Conservation (phyloP, 768 basidiomycete genomes). For the Leccinum incarnatum region DNA sequence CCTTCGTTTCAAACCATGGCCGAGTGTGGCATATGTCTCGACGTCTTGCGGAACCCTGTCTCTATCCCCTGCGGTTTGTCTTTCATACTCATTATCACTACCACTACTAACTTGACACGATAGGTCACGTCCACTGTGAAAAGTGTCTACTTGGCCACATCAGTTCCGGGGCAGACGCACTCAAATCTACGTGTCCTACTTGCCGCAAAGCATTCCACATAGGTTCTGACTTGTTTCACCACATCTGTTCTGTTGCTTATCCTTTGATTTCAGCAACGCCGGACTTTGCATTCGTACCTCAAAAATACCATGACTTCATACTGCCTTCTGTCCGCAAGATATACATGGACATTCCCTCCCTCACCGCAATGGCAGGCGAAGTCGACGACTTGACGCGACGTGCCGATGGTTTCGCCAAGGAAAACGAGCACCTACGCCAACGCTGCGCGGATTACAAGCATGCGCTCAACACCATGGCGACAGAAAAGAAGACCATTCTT, state of each 20-base stretch:
- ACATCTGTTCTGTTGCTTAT: not conserved
- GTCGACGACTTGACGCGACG: constrained; percentile 38
- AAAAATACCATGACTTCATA: constrained; percentile 57
- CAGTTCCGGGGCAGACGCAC: constrained; percentile 28
- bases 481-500: constrained; percentile 29
- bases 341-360: constrained; percentile 43
- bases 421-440: constrained; percentile 43
- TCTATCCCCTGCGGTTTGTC: constrained; percentile 61
- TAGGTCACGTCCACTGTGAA: constrained; percentile 68
- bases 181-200: constrained; percentile 53
- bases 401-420: constrained; percentile 36
- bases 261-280: constrained; percentile 37
- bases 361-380: constrained; percentile 26
- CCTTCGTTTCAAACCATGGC: constrained; percentile 30
- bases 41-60: constrained; percentile 51
- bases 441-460: constrained; percentile 42
- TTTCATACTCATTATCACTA: not conserved
- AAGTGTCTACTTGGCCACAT: constrained; percentile 48
- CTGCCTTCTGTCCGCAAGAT: constrained; percentile 57
- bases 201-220: constrained; percentile 56
- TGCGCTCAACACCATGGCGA: constrained; percentile 31
- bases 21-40: constrained; percentile 61
- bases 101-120: constrained; percentile 2
- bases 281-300: constrained; percentile 51
- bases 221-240: constrained; percentile 37